phyloP scores from a whole-genome alignment of 306 rosid species.

The Lathyrus tuberosus region DNA sequence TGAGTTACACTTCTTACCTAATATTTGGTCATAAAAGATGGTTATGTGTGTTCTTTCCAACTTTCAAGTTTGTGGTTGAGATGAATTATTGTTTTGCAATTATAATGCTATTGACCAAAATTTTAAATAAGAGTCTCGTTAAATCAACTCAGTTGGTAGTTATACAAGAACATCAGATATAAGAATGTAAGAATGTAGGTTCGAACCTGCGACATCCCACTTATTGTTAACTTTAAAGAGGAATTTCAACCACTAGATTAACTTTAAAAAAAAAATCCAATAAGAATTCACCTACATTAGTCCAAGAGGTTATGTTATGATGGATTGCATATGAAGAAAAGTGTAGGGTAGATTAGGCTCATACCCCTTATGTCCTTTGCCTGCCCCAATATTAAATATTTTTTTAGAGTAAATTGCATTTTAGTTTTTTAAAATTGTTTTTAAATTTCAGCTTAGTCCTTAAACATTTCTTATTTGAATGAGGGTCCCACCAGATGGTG shows the following conservation, averaged over 20 bases:
- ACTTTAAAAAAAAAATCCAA: background rate
- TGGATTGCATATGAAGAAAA: constrained; percentile 44
- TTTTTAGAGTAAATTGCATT: too few species aligned
- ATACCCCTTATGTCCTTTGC: background rate
- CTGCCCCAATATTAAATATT: constrained; percentile 5
- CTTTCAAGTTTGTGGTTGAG: constrained; percentile 42
- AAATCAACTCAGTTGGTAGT: too few species aligned
- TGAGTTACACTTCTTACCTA: constrained; percentile 68
- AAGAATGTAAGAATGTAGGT: too few species aligned
- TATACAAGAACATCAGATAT: too few species aligned
- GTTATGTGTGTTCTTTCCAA: constrained; percentile 5
- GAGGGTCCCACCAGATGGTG: constrained; percentile 23
- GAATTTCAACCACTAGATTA: too few species aligned
- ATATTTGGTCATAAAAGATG: constrained; percentile 38
- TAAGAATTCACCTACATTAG: background rate
- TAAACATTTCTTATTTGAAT: background rate
- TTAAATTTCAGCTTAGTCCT: too few species aligned
- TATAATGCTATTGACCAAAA: constrained; percentile 30
- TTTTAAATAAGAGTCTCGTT: background rate
- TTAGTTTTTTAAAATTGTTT: too few species aligned
- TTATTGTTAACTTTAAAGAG: too few species aligned
- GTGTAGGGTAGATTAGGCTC: constrained; percentile 7
- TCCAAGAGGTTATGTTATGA: constrained; percentile 19
- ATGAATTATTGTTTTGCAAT: constrained; percentile 43
- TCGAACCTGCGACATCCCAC: too few species aligned